Conservation (phyloP, 352 stramenopile genomes). For the Pythium apleroticum region DNA sequence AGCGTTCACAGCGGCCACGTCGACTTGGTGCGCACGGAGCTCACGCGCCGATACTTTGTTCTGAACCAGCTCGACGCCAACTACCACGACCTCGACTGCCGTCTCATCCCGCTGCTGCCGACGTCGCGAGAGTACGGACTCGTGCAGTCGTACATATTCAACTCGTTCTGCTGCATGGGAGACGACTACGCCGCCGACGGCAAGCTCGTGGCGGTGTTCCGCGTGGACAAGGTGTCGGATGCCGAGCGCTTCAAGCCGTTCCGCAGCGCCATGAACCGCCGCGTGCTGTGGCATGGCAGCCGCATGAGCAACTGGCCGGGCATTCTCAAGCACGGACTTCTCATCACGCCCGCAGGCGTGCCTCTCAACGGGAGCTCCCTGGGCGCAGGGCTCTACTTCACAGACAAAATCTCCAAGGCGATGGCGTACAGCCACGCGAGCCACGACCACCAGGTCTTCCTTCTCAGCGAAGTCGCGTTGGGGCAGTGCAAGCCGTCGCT, state of each 20-base stretch:
- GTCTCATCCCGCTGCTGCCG: conserved; percentile 43
- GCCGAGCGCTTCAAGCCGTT: conserved; percentile 54
- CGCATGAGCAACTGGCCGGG: conserved; percentile 80
- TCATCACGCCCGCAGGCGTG: conserved; percentile 78
- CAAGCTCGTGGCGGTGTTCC: conserved; percentile 61
- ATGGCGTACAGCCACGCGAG: conserved; percentile 66
- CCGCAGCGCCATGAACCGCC: conserved; percentile 47
- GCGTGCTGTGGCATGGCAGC: conserved; percentile 88
- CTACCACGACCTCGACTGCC: conserved; percentile 53
- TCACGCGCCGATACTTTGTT: conserved; percentile 38
- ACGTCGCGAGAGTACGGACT: conserved; percentile 49
- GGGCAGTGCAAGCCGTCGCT: conserved; percentile 55
- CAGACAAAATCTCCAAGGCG: conserved; percentile 80
- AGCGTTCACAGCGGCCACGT: conserved; percentile 41
- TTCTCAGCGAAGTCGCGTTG: conserved; percentile 68
- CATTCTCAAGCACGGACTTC: conserved; percentile 78
- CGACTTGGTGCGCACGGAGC: conserved; percentile 30
- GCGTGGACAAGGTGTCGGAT: conserved; percentile 53
- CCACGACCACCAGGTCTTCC: conserved; percentile 51
- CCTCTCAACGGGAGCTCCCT: conserved; percentile 75
- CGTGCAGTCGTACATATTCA: conserved; percentile 68
- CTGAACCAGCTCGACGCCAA: conserved; percentile 67
- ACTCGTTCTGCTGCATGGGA: conserved; percentile 59
- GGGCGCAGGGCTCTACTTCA: conserved; percentile 87
- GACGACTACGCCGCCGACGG: conserved; percentile 45